phyloP scores from a whole-genome alignment of 495 filamentous ascomycete genomes.

The Penicillium waksmanii region DNA sequence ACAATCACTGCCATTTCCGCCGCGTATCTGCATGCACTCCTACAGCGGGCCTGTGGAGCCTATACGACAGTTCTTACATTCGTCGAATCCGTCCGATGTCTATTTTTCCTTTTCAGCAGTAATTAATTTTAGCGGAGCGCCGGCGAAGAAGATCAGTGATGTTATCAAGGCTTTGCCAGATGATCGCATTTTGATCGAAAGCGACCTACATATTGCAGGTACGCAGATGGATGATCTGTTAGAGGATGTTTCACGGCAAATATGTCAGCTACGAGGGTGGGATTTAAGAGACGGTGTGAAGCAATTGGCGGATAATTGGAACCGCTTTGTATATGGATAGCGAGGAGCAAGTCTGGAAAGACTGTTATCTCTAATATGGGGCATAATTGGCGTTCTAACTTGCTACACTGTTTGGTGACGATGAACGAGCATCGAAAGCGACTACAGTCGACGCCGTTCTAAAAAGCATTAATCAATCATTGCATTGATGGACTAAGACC shows the following conservation, averaged over 20 bases:
- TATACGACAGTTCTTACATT: slow-evolving; percentile 76
- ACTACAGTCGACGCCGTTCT: background rate
- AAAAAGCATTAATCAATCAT: background rate
- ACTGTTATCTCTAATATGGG: background rate
- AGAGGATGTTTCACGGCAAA: slow-evolving; percentile 69
- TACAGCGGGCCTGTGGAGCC: slow-evolving; percentile 81
- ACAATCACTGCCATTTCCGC: slow-evolving; percentile 71
- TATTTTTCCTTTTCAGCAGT: slow-evolving; percentile 88
- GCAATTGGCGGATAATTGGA: slow-evolving; percentile 77
- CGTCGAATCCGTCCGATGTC: slow-evolving; percentile 72
- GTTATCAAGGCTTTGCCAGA: slow-evolving; percentile 78
- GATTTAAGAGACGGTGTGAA: slow-evolving; percentile 68
- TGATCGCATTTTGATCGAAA: slow-evolving; percentile 82
- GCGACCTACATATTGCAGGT: slow-evolving; percentile 87
- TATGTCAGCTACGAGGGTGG: slow-evolving; percentile 84
- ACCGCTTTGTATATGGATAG: slow-evolving; percentile 72
- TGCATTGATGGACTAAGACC: background rate
- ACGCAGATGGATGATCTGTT: slow-evolving; percentile 77
- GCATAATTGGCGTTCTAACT: background rate
- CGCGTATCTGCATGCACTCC: slow-evolving; percentile 91
- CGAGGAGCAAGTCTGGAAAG: background rate
- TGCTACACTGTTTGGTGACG: background rate
- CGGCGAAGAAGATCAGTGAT: slow-evolving; percentile 56
- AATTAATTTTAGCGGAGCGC: slow-evolving; percentile 73
- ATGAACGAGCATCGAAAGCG: no score